These are phyloP conservation scores for Russula sp. DNA, from an alignment of 768 basidiomycete genomes.

Conservation along the genomic window DNA sequence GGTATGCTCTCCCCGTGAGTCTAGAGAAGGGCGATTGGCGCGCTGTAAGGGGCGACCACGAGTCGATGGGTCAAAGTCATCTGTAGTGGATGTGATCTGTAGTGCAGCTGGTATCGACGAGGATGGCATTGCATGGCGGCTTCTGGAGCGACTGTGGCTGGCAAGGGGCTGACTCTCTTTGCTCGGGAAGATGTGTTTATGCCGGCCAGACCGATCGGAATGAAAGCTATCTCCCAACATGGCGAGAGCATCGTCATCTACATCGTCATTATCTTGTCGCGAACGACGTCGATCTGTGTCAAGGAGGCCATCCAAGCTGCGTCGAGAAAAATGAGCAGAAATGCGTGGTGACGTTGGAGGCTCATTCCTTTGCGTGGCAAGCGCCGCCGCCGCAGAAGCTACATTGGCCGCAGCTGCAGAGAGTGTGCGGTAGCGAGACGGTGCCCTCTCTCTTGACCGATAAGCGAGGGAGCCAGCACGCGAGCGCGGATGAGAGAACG, in stretches of 20 bases:
- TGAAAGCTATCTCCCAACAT: constrained; percentile 71
- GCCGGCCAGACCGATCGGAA: constrained; percentile 55
- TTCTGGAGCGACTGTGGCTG: constrained; percentile 39
- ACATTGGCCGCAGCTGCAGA: constrained; percentile 70
- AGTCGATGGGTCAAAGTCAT: constrained; percentile 16
- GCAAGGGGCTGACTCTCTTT: constrained; percentile 45
- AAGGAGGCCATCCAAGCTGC: constrained; percentile 32
- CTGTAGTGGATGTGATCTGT: constrained; percentile 26
- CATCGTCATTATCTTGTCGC: constrained; percentile 44
- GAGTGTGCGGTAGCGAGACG: constrained; percentile 65
- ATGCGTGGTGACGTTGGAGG: constrained; percentile 15
- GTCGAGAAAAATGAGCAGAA: constrained; percentile 37
- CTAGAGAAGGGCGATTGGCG: constrained; percentile 34
- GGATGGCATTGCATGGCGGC: constrained; percentile 29
- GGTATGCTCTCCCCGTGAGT: constrained; percentile 11
- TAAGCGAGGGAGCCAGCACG: constrained; percentile 44
- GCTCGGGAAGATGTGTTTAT: constrained; percentile 68
- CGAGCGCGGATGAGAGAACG: constrained; percentile 42
- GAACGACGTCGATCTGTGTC: constrained; percentile 31
- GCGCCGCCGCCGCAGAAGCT: constrained; percentile 59
- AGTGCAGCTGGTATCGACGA: constrained; percentile 38
- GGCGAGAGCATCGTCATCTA: constrained; percentile 52
- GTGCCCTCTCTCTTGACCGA: constrained; percentile 51
- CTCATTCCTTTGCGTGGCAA: constrained; percentile 62
- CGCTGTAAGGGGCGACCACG: constrained; percentile 50